These are phyloP conservation scores for Pleoardoris graminearum DNA, from an alignment of 2,329 filamentous ascomycete genomes.

Conservation along the genomic window DNA sequence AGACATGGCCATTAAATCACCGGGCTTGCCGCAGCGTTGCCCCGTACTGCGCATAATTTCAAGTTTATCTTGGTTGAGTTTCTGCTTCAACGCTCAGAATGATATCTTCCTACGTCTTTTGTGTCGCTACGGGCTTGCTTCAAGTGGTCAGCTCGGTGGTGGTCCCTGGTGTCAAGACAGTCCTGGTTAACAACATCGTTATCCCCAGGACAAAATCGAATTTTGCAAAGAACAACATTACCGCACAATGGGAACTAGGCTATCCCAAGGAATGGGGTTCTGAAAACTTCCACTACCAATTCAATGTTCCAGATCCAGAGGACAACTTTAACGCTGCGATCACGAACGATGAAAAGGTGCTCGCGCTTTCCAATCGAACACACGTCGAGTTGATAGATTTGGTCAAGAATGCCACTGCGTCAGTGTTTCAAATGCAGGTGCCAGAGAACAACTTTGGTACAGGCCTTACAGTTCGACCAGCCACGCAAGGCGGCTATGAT, in stretches of 20 bases:
- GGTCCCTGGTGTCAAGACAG: background rate
- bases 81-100: background rate
- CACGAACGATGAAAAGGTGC: slow-evolving; percentile 9
- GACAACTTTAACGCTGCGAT: slow-evolving; percentile 2
- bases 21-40: background rate
- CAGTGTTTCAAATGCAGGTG: background rate
- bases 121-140: slow-evolving; percentile 1
- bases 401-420: slow-evolving; percentile 6
- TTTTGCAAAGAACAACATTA: slow-evolving; percentile 11
- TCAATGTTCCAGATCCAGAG: slow-evolving; percentile 7
- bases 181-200: background rate
- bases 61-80: background rate
- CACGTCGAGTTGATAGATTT: slow-evolving; percentile 10
- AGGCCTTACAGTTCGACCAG: background rate
- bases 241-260: slow-evolving; percentile 12
- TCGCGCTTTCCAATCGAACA: slow-evolving; percentile 8
- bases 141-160: background rate
- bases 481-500: slow-evolving; percentile 12
- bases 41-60: background rate
- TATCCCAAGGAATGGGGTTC: slow-evolving; percentile 15
- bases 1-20: no score
- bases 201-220: slow-evolving; percentile 10
- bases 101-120: background rate
- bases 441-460: background rate
- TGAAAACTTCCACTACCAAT: slow-evolving; percentile 10